A percentile compares a stretch with the other conserved stretches of the same genome.
Conservation (phyloP, 306 rosid species). For the Dalbergia cultrata region DNA sequence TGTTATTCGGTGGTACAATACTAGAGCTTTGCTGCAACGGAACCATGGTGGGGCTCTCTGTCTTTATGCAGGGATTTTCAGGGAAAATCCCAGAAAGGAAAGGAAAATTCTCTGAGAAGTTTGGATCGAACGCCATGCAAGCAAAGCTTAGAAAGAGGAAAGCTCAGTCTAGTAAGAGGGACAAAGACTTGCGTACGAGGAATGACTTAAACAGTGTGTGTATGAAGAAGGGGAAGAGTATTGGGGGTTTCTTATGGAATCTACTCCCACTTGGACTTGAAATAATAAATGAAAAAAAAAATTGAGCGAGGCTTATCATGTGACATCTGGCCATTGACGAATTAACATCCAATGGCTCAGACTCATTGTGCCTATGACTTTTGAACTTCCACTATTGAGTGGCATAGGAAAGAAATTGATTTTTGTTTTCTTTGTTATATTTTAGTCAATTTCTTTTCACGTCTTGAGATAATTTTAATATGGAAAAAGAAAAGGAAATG, state of each 20-base stretch:
- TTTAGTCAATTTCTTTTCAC: background rate
- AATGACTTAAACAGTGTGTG: conserved; percentile 15
- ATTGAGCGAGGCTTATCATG: conserved; percentile 6
- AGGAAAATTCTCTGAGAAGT: conserved; percentile 25
- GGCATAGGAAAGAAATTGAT: background rate
- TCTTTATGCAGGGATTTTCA: conserved; percentile 36
- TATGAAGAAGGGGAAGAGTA: background rate
- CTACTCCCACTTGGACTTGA: background rate
- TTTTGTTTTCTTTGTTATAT: background rate
- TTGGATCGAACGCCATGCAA: conserved; percentile 59
- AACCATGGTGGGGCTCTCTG: background rate
- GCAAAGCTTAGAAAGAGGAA: conserved; percentile 28
- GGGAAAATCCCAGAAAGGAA: conserved; percentile 39
- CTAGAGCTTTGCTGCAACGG: conserved; percentile 1
- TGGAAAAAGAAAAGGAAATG: conserved; percentile 7
- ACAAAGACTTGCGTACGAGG: background rate
- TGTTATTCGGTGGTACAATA: background rate
- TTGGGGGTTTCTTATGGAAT: conserved; percentile 35
- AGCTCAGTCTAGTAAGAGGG: conserved; percentile 14
- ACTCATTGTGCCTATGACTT: conserved; percentile 52
- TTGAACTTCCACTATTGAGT: conserved; percentile 49
- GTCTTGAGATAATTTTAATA: background rate
- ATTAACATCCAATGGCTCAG: conserved; percentile 53
- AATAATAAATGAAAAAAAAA: background rate
- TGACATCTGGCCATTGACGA: conserved; percentile 20